These are phyloP conservation scores for Chaetomium globosum DNA, from an alignment of 2,329 filamentous ascomycete genomes.

Conservation along the genomic window DNA sequence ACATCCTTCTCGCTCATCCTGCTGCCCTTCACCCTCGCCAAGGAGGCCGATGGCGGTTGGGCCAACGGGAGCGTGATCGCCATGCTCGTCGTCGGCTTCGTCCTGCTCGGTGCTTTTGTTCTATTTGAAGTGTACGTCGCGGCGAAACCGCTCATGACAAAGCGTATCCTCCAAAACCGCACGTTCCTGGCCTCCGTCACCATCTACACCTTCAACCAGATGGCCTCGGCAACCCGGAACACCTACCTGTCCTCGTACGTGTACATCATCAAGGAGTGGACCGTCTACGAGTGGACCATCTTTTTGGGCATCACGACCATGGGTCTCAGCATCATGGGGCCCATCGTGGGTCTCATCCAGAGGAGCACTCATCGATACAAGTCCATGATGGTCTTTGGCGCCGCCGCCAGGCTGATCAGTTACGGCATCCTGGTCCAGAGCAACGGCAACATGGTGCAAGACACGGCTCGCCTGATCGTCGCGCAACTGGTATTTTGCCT, in stretches of 20 bases:
- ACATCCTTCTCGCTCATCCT: background rate
- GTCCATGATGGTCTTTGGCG: background rate
- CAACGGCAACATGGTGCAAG: background rate
- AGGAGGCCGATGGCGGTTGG: background rate
- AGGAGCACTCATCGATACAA: background rate
- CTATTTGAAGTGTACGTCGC: background rate
- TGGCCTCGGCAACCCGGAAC: background rate
- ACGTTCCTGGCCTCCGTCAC: background rate
- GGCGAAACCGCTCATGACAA: background rate
- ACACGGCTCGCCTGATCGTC: background rate
- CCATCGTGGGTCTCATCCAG: background rate
- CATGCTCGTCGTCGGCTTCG: background rate
- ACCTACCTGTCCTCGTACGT: background rate
- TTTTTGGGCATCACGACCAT: background rate
- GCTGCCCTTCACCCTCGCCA: background rate
- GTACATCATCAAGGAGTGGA: background rate
- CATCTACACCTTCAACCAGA: slow-evolving; percentile 1
- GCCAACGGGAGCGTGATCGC: background rate
- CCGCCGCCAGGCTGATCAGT: background rate
- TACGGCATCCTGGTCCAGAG: background rate
- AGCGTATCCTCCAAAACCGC: background rate
- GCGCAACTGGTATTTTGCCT: background rate
- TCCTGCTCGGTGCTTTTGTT: background rate
- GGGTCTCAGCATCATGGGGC: background rate
- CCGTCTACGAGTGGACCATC: background rate